Evolutionary conservation across 257 asterid genomes (phyloP), one percentile per base, ranked within the genome.

Genomic region (Solanum clarkiae): DNA sequence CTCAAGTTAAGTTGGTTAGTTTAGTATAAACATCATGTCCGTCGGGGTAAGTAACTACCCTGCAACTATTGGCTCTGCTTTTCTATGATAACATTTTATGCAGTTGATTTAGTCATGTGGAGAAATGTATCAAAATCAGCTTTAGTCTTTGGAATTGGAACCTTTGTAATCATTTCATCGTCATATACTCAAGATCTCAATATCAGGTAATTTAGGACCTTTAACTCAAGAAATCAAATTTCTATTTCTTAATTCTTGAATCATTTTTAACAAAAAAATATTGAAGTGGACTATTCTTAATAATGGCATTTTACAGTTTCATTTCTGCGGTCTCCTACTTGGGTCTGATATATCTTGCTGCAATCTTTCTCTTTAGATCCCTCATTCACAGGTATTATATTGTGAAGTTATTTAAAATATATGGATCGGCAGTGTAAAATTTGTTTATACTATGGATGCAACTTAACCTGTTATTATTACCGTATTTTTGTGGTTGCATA

Each of bases 51-150:
- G 85, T 6, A 26, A n/a, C 53, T 24, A 49, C 3, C 0, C 8
- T 83, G 2, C 60, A 18, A 53, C 12, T 20, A 45, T 66, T 36
- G 12, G 45, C 22, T 36, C 69, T 84, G 68, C 32, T 29, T 82
- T 47, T 29, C 26, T 59, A 60, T 85, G 55, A 18, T 55, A 36
- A 47, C 29, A 65, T 82, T 26, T 80, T 71, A 55, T 83, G 51
- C 92, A 96, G 98, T 90, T 88, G 97, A 95, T 55, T 80, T 94
- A 22, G 88, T 97, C 49, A 94, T 95, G 99, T 97, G 99, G 99
- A 93, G 91, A 84, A 94, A 95, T 83, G 89, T 81, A 77, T 89
- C 98, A 82, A 95, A 90, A 91, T 90, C 98, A 85, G 92, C 98
- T 57, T 92, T 97, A 86, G 88, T 93, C 10, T 97, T 94, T 91